phyloP scores from a whole-genome alignment of 192 early-diverging fungal species.

The Gamsiella multidivaricata region DNA sequence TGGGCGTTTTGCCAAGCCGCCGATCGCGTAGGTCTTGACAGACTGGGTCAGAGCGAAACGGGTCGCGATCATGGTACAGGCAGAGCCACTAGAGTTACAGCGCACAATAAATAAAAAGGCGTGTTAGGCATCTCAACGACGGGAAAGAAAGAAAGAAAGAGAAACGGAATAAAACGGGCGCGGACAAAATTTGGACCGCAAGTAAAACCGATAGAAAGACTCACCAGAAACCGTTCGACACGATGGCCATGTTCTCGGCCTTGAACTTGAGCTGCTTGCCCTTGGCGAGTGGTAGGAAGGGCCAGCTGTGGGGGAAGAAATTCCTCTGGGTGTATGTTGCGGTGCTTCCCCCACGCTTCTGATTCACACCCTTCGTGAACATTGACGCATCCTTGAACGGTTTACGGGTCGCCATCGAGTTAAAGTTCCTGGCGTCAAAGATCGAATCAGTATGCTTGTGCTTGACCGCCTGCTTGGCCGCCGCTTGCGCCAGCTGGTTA shows the following conservation, averaged over 20 bases:
- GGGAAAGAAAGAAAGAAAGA: not conserved
- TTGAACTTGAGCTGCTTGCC: constrained; percentile 22
- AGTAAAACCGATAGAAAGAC: no score
- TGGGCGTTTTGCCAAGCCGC: constrained; percentile 36
- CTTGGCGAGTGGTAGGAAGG: constrained; percentile 15
- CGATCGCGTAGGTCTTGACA: constrained; percentile 46
- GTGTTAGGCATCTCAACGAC: not conserved
- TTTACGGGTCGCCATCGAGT: constrained; percentile 6
- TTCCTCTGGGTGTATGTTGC: constrained; percentile 15
- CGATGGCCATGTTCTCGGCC: constrained; percentile 39
- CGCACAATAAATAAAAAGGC: not conserved
- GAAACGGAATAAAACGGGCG: not conserved
- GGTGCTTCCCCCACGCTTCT: constrained; percentile 19
- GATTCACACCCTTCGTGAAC: constrained; percentile 32
- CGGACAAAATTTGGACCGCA: not conserved
- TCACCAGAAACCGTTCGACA: constrained; percentile 53
- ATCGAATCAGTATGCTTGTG: not conserved
- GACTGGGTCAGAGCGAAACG: constrained; percentile 23
- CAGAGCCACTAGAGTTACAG: constrained; percentile 25
- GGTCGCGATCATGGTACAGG: constrained; percentile 48
- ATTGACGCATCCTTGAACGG: constrained; percentile 29
- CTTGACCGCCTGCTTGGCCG: constrained; percentile 12
- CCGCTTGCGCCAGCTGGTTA: constrained; percentile 21
- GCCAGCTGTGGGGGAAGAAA: constrained; percentile 18
- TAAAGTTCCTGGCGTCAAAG: constrained; percentile 25